These are phyloP conservation scores for Ceratocystis papillata DNA, from an alignment of 2,329 filamentous ascomycete genomes.

Conservation along the genomic window DNA sequence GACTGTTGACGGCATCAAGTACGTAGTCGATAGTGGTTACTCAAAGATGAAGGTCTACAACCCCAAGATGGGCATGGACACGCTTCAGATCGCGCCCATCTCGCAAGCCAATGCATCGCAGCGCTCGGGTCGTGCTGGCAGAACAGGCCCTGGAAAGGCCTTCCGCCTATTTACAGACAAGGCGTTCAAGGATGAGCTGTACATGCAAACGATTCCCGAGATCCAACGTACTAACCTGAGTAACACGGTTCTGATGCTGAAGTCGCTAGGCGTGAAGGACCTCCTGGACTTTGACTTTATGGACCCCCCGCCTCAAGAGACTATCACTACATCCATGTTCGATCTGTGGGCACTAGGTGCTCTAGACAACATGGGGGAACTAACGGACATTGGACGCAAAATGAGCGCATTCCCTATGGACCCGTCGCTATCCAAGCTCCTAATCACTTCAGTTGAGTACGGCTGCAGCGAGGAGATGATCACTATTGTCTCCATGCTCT, in stretches of 20 bases:
- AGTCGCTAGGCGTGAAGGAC: constrained; percentile 88
- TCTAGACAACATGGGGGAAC: constrained; percentile 82
- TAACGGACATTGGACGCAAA: constrained; percentile 73
- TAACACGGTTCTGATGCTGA: constrained; percentile 87
- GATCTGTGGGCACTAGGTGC: constrained; percentile 94
- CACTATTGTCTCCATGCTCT: constrained; percentile 96
- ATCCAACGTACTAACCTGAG: constrained; percentile 94
- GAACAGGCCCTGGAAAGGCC: constrained; percentile 89
- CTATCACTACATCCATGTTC: constrained; percentile 92
- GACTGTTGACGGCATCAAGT: constrained; percentile 98
- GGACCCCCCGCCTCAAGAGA: constrained; percentile 96
- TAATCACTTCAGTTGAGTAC: constrained; percentile 84
- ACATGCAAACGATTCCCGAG: constrained; percentile 92
- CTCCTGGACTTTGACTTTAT: constrained; percentile 97
- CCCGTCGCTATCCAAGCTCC: constrained; percentile 81
- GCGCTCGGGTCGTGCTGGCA: constrained; percentile 81
- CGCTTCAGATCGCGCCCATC: constrained; percentile 91
- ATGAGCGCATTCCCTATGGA: constrained; percentile 99
- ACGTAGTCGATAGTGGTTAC: constrained; percentile 91
- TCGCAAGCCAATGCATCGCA: constrained; percentile 94
- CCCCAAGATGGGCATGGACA: constrained; percentile 98
- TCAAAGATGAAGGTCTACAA: constrained; percentile 99
- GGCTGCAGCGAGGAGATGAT: constrained; percentile 95
- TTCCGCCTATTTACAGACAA: constrained; percentile 91
- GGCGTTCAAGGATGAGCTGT: constrained; percentile 91